A percentile compares a stretch with the other conserved stretches of the same genome.
phyloP scores from a whole-genome alignment of 768 basidiomycete genomes.

The Agaricus subrufescens region DNA sequence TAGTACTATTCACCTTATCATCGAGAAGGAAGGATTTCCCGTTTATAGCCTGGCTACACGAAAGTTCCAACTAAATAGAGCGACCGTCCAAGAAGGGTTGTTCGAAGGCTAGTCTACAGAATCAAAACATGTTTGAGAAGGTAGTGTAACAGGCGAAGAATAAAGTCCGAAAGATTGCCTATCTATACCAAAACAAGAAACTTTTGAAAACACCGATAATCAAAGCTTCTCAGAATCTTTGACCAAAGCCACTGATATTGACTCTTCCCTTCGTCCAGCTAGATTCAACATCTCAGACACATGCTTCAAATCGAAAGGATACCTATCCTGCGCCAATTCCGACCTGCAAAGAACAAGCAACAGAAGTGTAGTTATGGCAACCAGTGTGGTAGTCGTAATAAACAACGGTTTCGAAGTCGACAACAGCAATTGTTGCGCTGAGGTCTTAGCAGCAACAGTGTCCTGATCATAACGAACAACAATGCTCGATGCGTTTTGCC shows the following conservation, averaged over 20 bases:
- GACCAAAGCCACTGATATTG: neutral
- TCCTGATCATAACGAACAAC: neutral
- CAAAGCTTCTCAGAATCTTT: too few species aligned
- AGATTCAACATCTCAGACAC: neutral
- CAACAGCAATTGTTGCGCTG: neutral
- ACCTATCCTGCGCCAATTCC: neutral
- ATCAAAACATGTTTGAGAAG: too few species aligned
- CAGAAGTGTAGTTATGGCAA: neutral
- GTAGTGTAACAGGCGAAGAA: too few species aligned
- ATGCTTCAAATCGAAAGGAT: conserved; percentile 1
- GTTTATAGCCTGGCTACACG: too few species aligned
- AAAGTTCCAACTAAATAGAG: too few species aligned
- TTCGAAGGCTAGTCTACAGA: too few species aligned
- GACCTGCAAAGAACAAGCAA: neutral
- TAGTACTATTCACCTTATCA: too few species aligned
- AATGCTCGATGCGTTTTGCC: neutral
- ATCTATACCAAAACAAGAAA: too few species aligned
- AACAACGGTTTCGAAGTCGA: conserved; percentile 6
- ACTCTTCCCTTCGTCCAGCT: neutral
- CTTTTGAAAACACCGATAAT: too few species aligned
- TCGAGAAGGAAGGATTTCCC: too few species aligned
- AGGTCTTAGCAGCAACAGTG: neutral
- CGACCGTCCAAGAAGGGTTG: too few species aligned
- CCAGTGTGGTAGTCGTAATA: neutral
- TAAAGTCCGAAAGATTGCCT: too few species aligned